phyloP scores from a whole-genome alignment of 2,329 filamentous ascomycete genomes.

The Zopfia rhizophila region DNA sequence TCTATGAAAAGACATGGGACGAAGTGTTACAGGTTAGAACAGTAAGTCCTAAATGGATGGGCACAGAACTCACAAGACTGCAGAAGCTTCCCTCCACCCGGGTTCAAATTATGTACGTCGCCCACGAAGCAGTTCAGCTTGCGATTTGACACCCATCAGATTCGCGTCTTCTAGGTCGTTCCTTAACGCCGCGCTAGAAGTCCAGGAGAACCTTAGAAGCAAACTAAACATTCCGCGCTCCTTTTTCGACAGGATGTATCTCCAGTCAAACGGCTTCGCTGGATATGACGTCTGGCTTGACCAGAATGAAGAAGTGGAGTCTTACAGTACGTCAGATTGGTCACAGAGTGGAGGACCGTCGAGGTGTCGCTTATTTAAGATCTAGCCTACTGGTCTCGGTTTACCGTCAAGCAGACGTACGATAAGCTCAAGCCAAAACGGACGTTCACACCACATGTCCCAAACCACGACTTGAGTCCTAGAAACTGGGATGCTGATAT shows the following conservation, averaged over 20 bases:
- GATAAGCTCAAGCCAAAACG: slow-evolving; percentile 20
- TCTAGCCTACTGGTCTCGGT: slow-evolving; percentile 20
- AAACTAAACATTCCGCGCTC: slow-evolving; percentile 15
- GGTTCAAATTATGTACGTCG: slow-evolving; percentile 10
- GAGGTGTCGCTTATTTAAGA: no score
- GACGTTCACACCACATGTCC: slow-evolving; percentile 21
- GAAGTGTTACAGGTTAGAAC: slow-evolving; percentile 10
- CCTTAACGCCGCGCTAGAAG: slow-evolving; percentile 4
- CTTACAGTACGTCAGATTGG: slow-evolving; percentile 12
- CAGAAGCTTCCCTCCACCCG: slow-evolving; percentile 2
- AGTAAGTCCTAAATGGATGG: background rate
- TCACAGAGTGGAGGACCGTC: background rate
- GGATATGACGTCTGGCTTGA: slow-evolving; percentile 14
- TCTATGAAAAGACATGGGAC: slow-evolving; percentile 5
- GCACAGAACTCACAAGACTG: slow-evolving; percentile 4
- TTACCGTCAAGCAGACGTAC: slow-evolving; percentile 25
- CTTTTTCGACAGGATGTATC: slow-evolving; percentile 21
- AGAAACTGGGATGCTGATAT: slow-evolving; percentile 5
- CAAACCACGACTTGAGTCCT: slow-evolving; percentile 6
- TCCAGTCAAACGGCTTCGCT: slow-evolving; percentile 22
- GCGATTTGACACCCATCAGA: slow-evolving; percentile 4
- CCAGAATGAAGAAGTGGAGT: slow-evolving; percentile 10
- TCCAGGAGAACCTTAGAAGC: slow-evolving; percentile 6
- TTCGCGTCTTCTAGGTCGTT: slow-evolving; percentile 10
- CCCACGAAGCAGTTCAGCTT: background rate